Evolutionary conservation across 805 yeast genomes (phyloP).

Genomic region (Priceomyces melissophilus): DNA sequence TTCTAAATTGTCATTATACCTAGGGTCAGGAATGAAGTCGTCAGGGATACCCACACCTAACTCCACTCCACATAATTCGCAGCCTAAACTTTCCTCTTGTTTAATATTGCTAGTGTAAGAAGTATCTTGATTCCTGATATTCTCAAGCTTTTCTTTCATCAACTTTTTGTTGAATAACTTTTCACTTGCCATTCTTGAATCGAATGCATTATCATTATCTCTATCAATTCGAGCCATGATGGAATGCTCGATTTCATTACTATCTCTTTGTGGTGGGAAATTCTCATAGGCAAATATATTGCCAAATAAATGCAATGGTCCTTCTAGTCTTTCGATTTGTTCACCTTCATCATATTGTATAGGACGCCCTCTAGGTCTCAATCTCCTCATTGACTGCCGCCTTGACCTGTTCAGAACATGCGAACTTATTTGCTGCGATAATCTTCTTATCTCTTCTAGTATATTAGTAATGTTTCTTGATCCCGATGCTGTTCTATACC

Average conservation of each 20-base stretch:
- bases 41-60: constrained; percentile 73
- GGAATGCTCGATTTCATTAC: constrained; percentile 20
- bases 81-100: constrained; percentile 18
- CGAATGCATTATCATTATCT: constrained; percentile 36
- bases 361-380: constrained; percentile 5
- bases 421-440: constrained; percentile 2
- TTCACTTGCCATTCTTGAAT: constrained; percentile 29
- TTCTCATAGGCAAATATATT: constrained; percentile 3
- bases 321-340: constrained; percentile 6
- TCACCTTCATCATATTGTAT: constrained; percentile 1
- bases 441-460: constrained; percentile 3
- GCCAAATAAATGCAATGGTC: constrained; percentile 7
- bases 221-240: constrained; percentile 39
- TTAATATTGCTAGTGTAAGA: constrained; percentile 32
- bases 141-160: constrained; percentile 25
- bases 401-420: not conserved
- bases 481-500: not conserved
- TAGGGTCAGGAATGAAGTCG: constrained; percentile 37
- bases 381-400: constrained; percentile 2
- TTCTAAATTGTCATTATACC: constrained; percentile 25
- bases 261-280: constrained; percentile 2
- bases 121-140: constrained; percentile 17
- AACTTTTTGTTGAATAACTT: constrained; percentile 26
- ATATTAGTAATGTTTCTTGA: constrained; percentile 1
- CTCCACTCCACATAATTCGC: constrained; percentile 68